Base-by-base conservation (phyloP, 2,329 filamentous ascomycete genomes). In the Didymella keratinophila region DNA sequence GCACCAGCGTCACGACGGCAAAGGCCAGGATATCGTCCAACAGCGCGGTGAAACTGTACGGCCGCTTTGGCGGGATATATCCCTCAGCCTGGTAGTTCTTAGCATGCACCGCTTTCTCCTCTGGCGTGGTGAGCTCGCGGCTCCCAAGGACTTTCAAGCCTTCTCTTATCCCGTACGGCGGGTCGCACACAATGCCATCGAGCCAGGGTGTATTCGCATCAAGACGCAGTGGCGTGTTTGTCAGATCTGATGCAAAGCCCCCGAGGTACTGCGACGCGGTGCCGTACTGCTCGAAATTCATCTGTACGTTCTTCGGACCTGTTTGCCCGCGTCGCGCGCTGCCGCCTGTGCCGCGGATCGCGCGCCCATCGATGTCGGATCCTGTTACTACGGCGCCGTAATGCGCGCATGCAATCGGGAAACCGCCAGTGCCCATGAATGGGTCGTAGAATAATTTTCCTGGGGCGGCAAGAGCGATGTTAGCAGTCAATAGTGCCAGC, bases 391-490 rank as follows among this genome's bases (percentile, higher is more conserved):
- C 75, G 1, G 93, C 92, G 1, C 95, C 95, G 70, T 96, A 97
- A 76, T 97, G 90, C 1, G 93, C 90, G 67, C 91, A 94, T 0
- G 95, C 92, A 23, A 99, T 82, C 1, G 92, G 90, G 71, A 99
- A 98, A 52, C 92, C 94, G 5, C 94, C 95, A 0, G 95, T 98
- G 4, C 95, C 95, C 58, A 95, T 93, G 72, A 99, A 99, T 0
- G 95, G 95, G 68, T 99, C 95, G 71, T 94, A 97, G 69, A 96
- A 91, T 2, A 98, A 74, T 72, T 91, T 96, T 0, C 92, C 94
- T 0, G 93, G 90, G 0, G 81, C 88, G 0, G 93, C 93, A 14
- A 91, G 86, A 0, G 92, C 91, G 66, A 99, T 87, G 71, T 98
- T 99, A 1, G 94, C 95, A 0, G 93, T 97, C 21, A 99, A 81